A percentile compares a stretch with the other conserved stretches of the same genome.
phyloP scores from a whole-genome alignment of 208 protist species.

The Trypanosoma avium region DNA sequence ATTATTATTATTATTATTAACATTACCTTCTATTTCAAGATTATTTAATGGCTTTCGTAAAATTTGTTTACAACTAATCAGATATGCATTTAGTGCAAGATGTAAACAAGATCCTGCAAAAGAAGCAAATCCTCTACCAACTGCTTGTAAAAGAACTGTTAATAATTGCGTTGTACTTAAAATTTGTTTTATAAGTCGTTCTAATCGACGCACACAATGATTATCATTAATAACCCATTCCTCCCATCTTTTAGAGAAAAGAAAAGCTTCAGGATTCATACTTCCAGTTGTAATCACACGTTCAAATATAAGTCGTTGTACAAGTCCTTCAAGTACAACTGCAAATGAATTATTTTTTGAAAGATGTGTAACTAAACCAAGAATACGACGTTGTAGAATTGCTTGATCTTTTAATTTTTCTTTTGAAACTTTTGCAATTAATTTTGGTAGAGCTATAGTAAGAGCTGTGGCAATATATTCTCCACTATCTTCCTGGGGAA shows the following conservation, averaged over 20 bases:
- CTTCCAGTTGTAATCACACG: slow-evolving; percentile 29
- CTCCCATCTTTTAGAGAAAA: slow-evolving; percentile 31
- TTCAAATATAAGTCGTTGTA: slow-evolving; percentile 66
- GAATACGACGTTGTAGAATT: slow-evolving; percentile 73
- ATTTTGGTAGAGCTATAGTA: slow-evolving; percentile 73
- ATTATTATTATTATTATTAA: neutral
- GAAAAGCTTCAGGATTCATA: slow-evolving; percentile 12
- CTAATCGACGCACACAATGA: slow-evolving; percentile 44
- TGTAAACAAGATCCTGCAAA: slow-evolving; percentile 66
- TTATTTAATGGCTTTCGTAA: slow-evolving; percentile 34
- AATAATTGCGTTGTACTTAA: slow-evolving; percentile 59
- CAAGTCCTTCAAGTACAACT: slow-evolving; percentile 63
- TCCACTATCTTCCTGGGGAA: slow-evolving; percentile 45
- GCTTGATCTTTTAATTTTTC: slow-evolving; percentile 80
- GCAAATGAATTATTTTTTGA: slow-evolving; percentile 34
- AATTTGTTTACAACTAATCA: slow-evolving; percentile 68
- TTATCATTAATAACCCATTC: slow-evolving; percentile 16
- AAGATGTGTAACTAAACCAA: slow-evolving; percentile 76
- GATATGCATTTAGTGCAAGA: slow-evolving; percentile 68
- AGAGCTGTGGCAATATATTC: slow-evolving; percentile 77
- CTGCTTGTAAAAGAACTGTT: slow-evolving; percentile 59
- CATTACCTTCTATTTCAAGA: neutral
- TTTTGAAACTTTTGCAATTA: slow-evolving; percentile 64
- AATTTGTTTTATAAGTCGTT: slow-evolving; percentile 63
- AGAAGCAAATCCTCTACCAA: slow-evolving; percentile 60